Evolutionary conservation across 306 rosid species (phyloP).

Genomic region (Dryas drummondii): DNA sequence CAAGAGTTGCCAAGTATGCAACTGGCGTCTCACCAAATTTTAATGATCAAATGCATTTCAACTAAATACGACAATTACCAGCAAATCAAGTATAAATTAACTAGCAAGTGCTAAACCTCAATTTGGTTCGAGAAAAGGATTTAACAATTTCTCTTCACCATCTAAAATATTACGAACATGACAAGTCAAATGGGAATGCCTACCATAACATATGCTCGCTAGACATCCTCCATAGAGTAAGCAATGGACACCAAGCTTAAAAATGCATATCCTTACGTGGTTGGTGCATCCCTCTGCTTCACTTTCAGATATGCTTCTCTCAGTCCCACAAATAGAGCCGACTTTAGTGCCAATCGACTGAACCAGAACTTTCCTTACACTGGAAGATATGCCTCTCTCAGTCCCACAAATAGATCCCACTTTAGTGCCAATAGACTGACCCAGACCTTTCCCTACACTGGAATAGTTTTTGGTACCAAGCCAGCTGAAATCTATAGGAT

Average conservation of each 20-base stretch:
- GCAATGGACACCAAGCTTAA: conserved; percentile 63
- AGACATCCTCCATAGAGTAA: conserved; percentile 60
- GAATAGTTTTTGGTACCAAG: conserved; percentile 15
- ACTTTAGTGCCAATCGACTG: conserved; percentile 3
- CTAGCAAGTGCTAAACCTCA: neutral
- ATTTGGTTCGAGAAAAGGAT: conserved; percentile 6
- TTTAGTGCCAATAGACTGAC: conserved; percentile 10
- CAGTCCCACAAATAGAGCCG: conserved; percentile 22
- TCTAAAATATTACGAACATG: conserved; percentile 41
- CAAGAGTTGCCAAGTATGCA: no score
- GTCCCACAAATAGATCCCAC: conserved; percentile 17
- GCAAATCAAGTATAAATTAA: neutral
- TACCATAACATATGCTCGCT: conserved; percentile 54
- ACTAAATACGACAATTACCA: neutral
- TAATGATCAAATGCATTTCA: neutral
- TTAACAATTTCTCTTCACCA: conserved; percentile 12
- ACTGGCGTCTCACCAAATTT: neutral
- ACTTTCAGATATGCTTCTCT: neutral
- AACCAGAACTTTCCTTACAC: conserved; percentile 7
- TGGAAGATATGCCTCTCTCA: conserved; percentile 1
- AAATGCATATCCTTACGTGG: conserved; percentile 25
- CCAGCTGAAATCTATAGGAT: conserved; percentile 55
- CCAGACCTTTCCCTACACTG: conserved; percentile 4
- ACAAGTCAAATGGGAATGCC: conserved; percentile 35
- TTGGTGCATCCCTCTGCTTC: conserved; percentile 23